Base-by-base conservation (phyloP, 495 filamentous ascomycete genomes). In the Lepidopterella palustris region DNA sequence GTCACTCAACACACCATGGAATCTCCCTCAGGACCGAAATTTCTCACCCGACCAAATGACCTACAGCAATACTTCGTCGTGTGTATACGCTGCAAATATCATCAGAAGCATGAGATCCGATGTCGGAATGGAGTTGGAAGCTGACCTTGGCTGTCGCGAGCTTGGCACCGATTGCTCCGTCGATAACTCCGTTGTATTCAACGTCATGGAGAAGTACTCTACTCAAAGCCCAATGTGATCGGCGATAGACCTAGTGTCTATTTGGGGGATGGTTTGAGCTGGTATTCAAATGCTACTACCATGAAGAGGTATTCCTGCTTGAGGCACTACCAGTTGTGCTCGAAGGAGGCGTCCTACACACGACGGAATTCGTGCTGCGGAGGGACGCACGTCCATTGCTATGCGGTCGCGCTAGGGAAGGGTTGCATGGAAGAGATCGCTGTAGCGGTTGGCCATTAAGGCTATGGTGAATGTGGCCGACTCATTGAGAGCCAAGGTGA, bases 151-250 rank as follows among this genome's bases (percentile, higher is more conserved):
- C 18, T 79, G 78, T 62, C 53, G 57, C 1, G 61, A 65, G 1
- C 61, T 55, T 45, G 47, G 60, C 21, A 66, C 50, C 15, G 63
- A 71, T 28, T 80, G 77, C 60, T 68, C 72, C 53, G 72, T 79
- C 27, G 65, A 73, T 20, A 78, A 77, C 61, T 61, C 69, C 31
- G 62, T 62, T 31, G 71, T 79, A n/a, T 78, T 77, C 49, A 61
- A 69, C 25, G 61, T 74, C 23, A 71, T 78, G 55, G 74, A 78
- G 62, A 70, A 65, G 45, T 74, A 70, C 58, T 55, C 62, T 29
- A 52, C 51, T 29, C 53, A 54, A 27, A 21, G 13, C 5, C 21
- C 11, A 29, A 25, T 59, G 47, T 59, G 57, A 59, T 15, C 27
- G 18, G 28, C 21, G 13, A 13, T 42, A 18, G 35, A 18, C 35